Evolutionary conservation across 495 filamentous ascomycete genomes (phyloP), one percentile per base, ranked within the genome.

Genomic region (Lichina pygmaea): DNA sequence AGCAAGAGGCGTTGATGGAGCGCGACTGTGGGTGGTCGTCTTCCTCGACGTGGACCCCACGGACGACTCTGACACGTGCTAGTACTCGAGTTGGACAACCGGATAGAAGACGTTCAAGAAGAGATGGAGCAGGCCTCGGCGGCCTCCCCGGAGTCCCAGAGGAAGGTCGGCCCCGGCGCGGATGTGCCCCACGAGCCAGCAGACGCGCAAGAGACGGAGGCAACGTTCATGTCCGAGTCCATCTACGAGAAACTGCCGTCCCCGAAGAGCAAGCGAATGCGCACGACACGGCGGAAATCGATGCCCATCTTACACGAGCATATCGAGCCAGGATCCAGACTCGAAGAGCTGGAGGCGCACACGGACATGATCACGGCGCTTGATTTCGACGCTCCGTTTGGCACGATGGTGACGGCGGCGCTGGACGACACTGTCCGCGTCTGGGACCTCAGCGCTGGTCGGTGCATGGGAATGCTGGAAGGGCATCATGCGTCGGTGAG

Each of bases 231-330:
- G 91, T 94, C 89, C 2, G 84, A 93, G 55, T 93, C 84, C 7
- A 81, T 99, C 50, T 99, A 94, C 54, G 77, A 86, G 54, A 95
- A 94, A 57, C 59, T 95, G 12, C 82, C 84, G 0, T 71, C 73
- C 10, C 61, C 70, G 31, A 74, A 69, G 46, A 60, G 69, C 32
- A 70, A 74, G 57, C 74, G 76, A 51, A 75, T 74, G 40, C 75
- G 75, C 48, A 73, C 70, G 30, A 72, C 69, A 52, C 62, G 68
- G 50, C 70, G 75, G 58, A 85, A 84, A 60, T 86, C 85, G 0
- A 91, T 86, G 77, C 84, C 89, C 17, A 81, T 95, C 47, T 64
- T 94, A 45, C 89, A 97, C 59, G 91, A 95, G 59, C 85, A 95
- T 58, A 80, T 94, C 55, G 73, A 86, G 50, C 81, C 89, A 1